Percentiles rank a stretch among this genome's conserved stretches.
These are phyloP conservation scores for Dendrobium nobile DNA, from an alignment of 106 monocot species.

Conservation along the genomic window DNA sequence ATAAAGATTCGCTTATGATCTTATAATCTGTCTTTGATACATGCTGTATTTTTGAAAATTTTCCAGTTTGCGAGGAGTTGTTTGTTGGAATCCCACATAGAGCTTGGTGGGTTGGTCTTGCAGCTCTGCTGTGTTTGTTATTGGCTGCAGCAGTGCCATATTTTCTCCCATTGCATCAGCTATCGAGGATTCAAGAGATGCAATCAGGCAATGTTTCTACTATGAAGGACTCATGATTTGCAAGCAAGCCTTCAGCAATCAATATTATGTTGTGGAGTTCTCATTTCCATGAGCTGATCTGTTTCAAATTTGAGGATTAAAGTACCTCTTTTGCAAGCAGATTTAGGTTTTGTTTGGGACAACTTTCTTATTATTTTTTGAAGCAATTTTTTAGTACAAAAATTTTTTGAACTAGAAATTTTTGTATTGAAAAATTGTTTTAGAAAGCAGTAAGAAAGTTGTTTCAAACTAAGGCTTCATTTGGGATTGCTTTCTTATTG, in stretches of 20 bases:
- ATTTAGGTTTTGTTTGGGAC: no score
- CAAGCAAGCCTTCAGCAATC: background rate
- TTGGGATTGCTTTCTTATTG: no score
- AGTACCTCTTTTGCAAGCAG: background rate
- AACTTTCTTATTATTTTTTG: no score
- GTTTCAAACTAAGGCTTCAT: no score
- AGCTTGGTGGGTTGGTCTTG: constrained; percentile 71
- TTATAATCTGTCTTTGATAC: background rate
- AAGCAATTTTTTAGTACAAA: no score
- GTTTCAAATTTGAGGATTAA: background rate
- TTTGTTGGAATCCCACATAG: constrained; percentile 61
- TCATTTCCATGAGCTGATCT: background rate
- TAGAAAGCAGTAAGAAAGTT: no score
- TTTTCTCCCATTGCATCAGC: constrained; percentile 37
- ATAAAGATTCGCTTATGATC: background rate
- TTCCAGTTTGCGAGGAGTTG: constrained; percentile 81
- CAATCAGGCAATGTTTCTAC: constrained; percentile 1
- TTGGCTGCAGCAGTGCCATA: constrained; percentile 40
- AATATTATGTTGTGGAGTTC: background rate
- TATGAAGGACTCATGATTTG: constrained; percentile 31
- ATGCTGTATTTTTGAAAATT: background rate
- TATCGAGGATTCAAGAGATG: constrained; percentile 9
- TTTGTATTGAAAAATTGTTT: no score
- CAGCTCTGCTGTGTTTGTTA: constrained; percentile 57
- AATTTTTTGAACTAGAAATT: no score